Evolutionary conservation across 2,329 filamentous ascomycete genomes (phyloP).

Genomic region (Fusarium nygamai): DNA sequence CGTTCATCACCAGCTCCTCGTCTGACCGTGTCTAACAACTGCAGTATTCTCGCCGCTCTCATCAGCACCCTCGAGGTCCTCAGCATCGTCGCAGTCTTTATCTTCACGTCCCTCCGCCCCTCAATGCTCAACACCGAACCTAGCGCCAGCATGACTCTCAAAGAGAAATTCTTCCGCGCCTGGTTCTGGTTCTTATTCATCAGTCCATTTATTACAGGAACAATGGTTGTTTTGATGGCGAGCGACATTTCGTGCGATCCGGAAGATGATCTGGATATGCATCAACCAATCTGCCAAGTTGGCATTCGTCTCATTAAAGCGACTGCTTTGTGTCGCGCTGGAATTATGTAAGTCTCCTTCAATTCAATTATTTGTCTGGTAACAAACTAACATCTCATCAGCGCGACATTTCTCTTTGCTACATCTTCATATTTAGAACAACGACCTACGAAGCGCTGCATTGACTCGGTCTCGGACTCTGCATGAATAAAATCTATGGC

Average conservation of each 20-base stretch:
- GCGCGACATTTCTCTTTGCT: conserved; percentile 27
- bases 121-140: neutral
- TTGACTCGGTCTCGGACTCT: neutral
- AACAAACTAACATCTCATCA: neutral
- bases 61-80: conserved; percentile 31
- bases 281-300: conserved; percentile 29
- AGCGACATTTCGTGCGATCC: conserved; percentile 34
- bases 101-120: conserved; percentile 17
- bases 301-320: conserved; percentile 31
- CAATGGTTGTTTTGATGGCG: conserved; percentile 24
- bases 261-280: conserved; percentile 18
- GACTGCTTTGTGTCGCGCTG: conserved; percentile 27
- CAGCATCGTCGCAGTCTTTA: conserved; percentile 26
- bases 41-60: conserved; percentile 12
- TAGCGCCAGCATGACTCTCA: neutral
- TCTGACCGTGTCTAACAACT: neutral
- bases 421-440: conserved; percentile 30
- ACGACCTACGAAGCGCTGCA: neutral
- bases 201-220: conserved; percentile 18
- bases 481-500: conserved; percentile 9
- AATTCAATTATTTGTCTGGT: neutral
- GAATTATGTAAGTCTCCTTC: conserved; percentile 18
- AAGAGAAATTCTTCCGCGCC: conserved; percentile 13
- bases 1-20: neutral
- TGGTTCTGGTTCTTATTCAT: conserved; percentile 35